Percentiles rank a stretch among this genome's conserved stretches.
Conservation (phyloP, 2,329 filamentous ascomycete species). For the Saccharata proteae region DNA sequence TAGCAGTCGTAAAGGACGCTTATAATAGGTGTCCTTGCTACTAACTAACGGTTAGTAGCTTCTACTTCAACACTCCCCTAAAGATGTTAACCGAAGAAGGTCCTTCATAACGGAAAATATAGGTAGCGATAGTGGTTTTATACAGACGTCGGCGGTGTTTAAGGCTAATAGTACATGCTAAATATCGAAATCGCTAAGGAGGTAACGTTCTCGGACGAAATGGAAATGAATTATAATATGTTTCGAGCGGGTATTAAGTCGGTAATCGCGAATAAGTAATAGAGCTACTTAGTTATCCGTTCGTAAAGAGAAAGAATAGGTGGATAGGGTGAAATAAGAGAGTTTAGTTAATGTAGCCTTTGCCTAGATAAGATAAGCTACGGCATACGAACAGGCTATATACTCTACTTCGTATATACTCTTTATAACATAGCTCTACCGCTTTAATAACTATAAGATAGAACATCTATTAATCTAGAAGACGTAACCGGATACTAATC, state of each 20-base stretch:
- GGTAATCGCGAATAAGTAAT: constrained; percentile 5
- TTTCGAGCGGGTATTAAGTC: constrained; percentile 5
- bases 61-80: too few species aligned
- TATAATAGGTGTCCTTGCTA: too few species aligned
- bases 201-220: background rate
- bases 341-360: constrained; percentile 4
- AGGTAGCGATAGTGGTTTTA: too few species aligned
- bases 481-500: constrained; percentile 6
- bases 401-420: constrained; percentile 1
- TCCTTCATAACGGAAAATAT: too few species aligned
- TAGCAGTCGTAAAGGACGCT: too few species aligned
- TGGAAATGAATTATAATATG: constrained; percentile 2
- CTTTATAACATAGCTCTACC: background rate
- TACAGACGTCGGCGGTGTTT: too few species aligned
- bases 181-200: background rate
- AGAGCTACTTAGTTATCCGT: constrained; percentile 8
- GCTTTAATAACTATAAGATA: background rate
- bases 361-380: constrained; percentile 7
- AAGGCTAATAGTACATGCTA: too few species aligned
- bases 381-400: constrained; percentile 7
- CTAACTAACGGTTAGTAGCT: too few species aligned
- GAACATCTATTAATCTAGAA: background rate
- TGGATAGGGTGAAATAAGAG: background rate
- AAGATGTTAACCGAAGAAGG: too few species aligned
- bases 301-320: constrained; percentile 1